Percentiles rank a stretch among this genome's conserved stretches.
These are phyloP conservation scores for Lecanoromycetidae sp. DNA, from an alignment of 2,329 filamentous ascomycete genomes.

Conservation along the genomic window DNA sequence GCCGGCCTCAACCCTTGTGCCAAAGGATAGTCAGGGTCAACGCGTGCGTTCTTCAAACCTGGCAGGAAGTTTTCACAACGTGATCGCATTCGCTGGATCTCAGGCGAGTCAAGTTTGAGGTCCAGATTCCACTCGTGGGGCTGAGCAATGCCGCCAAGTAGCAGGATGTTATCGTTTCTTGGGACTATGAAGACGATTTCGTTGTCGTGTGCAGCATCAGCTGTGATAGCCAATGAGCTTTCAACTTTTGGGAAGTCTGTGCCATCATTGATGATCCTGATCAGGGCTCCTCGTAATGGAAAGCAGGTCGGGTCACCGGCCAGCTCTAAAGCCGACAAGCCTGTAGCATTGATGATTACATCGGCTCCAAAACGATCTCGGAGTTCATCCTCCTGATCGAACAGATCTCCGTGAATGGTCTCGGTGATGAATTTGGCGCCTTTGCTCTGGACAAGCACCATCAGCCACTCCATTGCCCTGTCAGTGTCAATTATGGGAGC, in stretches of 20 bases:
- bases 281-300: constrained; percentile 33
- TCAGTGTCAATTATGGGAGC: constrained; percentile 39
- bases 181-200: constrained; percentile 36
- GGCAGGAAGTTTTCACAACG: constrained; percentile 35
- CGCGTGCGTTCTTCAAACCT: constrained; percentile 28
- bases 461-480: constrained; percentile 33
- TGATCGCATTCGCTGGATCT: constrained; percentile 32
- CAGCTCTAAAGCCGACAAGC: constrained; percentile 33
- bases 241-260: constrained; percentile 31
- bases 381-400: constrained; percentile 27
- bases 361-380: constrained; percentile 28
- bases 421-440: constrained; percentile 31
- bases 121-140: constrained; percentile 29
- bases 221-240: constrained; percentile 31
- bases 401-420: constrained; percentile 28
- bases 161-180: constrained; percentile 34
- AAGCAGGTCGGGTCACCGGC: constrained; percentile 32
- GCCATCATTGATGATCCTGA: constrained; percentile 37
- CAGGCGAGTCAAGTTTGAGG: constrained; percentile 30
- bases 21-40: constrained; percentile 33
- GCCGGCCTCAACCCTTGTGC: constrained; percentile 35
- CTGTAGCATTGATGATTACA: constrained; percentile 35
- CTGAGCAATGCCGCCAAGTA: constrained; percentile 32
- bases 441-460: constrained; percentile 31
- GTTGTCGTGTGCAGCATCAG: constrained; percentile 27